Evolutionary conservation across 805 yeast genomes (phyloP).

Genomic region (Cyberlindnera americana): DNA sequence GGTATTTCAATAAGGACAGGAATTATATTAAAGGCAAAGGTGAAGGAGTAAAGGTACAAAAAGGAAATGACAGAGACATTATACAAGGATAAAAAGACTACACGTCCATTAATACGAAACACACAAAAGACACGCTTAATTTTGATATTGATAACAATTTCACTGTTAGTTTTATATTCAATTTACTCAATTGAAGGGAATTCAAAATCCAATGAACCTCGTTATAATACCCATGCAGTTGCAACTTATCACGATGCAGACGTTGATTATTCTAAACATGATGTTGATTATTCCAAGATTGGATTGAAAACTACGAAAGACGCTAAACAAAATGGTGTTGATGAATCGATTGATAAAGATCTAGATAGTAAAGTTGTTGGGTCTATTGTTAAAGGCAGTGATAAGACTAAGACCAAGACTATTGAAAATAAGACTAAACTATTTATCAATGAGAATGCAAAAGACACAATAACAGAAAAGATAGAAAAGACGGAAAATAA

Average conservation of each 20-base stretch:
- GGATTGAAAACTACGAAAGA: neutral
- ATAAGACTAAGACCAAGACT: neutral
- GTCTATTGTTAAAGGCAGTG: conserved; percentile 10
- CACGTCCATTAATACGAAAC: neutral
- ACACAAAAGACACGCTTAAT: conserved; percentile 2
- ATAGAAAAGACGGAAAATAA: neutral
- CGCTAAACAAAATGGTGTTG: conserved; percentile 1
- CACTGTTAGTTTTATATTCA: conserved; percentile 6
- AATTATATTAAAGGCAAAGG: too few species aligned
- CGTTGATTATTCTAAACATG: conserved; percentile 11
- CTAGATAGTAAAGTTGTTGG: conserved; percentile 20
- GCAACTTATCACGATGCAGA: conserved; percentile 8
- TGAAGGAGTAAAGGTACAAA: too few species aligned
- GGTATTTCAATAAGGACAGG: too few species aligned
- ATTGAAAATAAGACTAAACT: neutral
- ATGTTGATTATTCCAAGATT: conserved; percentile 5
- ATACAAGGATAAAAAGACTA: conserved; percentile 11
- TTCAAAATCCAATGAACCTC: neutral
- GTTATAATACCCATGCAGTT: too few species aligned
- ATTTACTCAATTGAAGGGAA: conserved; percentile 1
- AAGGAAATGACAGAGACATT: too few species aligned
- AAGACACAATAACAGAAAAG: neutral
- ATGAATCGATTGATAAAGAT: conserved; percentile 15
- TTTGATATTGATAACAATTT: neutral
- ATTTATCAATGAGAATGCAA: neutral